phyloP scores from a whole-genome alignment of 257 asterid species.

The Plantago elongata region DNA sequence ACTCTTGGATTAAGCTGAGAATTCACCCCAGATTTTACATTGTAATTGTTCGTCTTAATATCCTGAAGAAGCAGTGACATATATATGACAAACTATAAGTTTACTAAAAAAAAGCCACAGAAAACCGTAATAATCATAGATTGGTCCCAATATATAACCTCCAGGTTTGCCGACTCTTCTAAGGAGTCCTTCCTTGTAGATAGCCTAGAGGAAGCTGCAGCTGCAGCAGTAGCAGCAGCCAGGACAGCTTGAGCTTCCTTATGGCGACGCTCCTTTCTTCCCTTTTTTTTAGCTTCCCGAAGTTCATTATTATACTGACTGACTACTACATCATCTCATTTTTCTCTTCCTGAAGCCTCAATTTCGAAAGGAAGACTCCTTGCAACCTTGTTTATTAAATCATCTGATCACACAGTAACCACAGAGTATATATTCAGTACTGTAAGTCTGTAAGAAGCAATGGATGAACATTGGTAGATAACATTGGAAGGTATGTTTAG shows the following conservation, averaged over 20 bases:
- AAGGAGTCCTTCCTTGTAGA: slow-evolving; percentile 80
- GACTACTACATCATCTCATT: slow-evolving; percentile 83
- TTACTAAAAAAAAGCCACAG: neutral
- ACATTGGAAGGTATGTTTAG: slow-evolving; percentile 23
- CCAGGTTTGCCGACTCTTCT: slow-evolving; percentile 59
- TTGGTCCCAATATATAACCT: slow-evolving; percentile 37
- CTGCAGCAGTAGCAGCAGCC: slow-evolving; percentile 99
- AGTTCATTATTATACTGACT: slow-evolving; percentile 71
- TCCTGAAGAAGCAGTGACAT: slow-evolving; percentile 33
- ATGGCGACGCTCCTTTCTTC: slow-evolving; percentile 90
- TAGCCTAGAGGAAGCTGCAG: slow-evolving; percentile 87
- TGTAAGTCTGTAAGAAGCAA: neutral
- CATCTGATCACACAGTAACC: slow-evolving; percentile 47
- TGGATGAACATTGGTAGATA: slow-evolving; percentile 2
- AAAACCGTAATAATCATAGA: neutral
- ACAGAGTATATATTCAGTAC: slow-evolving; percentile 12
- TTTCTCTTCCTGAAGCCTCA: slow-evolving; percentile 53
- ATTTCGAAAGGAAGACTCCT: slow-evolving; percentile 68
- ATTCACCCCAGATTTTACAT: slow-evolving; percentile 36
- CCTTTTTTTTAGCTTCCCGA: slow-evolving; percentile 87
- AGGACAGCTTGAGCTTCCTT: slow-evolving; percentile 93
- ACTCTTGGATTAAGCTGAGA: slow-evolving; percentile 57
- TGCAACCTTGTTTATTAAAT: slow-evolving; percentile 60
- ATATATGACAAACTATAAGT: neutral
- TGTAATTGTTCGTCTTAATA: slow-evolving; percentile 30